These are phyloP conservation scores for Russula foetens DNA, from an alignment of 768 basidiomycete species.

Conservation along the genomic window DNA sequence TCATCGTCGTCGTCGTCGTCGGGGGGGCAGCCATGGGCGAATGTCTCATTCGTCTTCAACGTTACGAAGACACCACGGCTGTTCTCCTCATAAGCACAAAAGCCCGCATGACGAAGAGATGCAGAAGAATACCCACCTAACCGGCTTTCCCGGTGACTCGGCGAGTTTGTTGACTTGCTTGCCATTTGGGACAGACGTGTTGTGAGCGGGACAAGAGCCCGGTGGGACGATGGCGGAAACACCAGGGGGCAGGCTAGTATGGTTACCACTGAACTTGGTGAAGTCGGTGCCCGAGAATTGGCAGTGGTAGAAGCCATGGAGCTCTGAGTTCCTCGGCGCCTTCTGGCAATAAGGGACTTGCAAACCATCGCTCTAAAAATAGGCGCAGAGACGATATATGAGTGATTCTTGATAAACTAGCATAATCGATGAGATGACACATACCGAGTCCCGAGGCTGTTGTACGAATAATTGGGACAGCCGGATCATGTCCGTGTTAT, in stretches of 20 bases:
- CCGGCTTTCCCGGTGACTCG: constrained; percentile 29
- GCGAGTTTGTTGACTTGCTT: constrained; percentile 35
- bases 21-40: too few species aligned
- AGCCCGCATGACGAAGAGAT: not conserved
- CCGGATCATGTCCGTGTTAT: too few species aligned
- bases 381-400: too few species aligned
- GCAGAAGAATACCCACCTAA: too few species aligned
- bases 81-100: not conserved
- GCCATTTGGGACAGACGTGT: constrained; percentile 42
- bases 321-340: constrained; percentile 42
- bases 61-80: too few species aligned
- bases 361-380: constrained; percentile 36
- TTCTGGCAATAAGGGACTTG: constrained; percentile 45
- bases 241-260: constrained; percentile 43
- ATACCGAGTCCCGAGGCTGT: too few species aligned
- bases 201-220: constrained; percentile 45
- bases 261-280: constrained; percentile 39
- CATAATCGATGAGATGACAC: too few species aligned
- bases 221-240: constrained; percentile 34
- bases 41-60: too few species aligned
- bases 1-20: too few species aligned
- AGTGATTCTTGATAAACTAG: too few species aligned
- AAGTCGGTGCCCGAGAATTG: constrained; percentile 42
- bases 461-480: too few species aligned
- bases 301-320: constrained; percentile 49